phyloP scores from a whole-genome alignment of 73 alveolate species.

The Stentor coeruleus region DNA sequence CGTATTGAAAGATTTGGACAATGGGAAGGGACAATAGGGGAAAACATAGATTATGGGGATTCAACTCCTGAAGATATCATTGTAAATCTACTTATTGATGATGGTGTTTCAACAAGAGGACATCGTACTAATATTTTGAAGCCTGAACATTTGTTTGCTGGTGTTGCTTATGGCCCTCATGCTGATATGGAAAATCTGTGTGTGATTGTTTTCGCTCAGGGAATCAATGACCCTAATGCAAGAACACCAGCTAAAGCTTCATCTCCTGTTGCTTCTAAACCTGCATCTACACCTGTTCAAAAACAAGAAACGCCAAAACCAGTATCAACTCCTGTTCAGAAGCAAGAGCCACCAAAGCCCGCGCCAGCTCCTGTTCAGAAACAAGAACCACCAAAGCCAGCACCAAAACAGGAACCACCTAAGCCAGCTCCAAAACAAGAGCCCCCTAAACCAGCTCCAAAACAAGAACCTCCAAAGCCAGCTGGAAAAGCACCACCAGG shows the following conservation, averaged over 20 bases:
- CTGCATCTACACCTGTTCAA: background rate
- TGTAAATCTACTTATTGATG: conserved; percentile 60
- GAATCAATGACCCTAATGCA: background rate
- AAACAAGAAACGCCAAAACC: too few species aligned
- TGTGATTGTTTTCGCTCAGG: conserved; percentile 65
- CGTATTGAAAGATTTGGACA: conserved; percentile 48
- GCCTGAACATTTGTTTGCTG: background rate
- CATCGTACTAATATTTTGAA: conserved; percentile 44
- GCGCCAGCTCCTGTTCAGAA: too few species aligned
- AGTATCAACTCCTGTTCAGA: background rate
- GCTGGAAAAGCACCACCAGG: too few species aligned
- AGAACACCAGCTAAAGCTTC: background rate
- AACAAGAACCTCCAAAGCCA: too few species aligned
- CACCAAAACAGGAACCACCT: too few species aligned
- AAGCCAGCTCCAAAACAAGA: too few species aligned
- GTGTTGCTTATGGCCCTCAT: conserved; percentile 68
- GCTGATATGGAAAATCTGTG: conserved; percentile 50
- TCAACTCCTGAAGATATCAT: conserved; percentile 53
- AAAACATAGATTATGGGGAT: conserved; percentile 51
- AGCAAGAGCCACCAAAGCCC: background rate
- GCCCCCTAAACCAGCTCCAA: too few species aligned
- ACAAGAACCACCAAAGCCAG: too few species aligned
- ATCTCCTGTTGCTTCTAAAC: background rate
- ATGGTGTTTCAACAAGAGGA: conserved; percentile 81
- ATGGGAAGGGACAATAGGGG: conserved; percentile 56